Conservation (phyloP, 345 rosid genomes). For the Gynandropsis gynandra region DNA sequence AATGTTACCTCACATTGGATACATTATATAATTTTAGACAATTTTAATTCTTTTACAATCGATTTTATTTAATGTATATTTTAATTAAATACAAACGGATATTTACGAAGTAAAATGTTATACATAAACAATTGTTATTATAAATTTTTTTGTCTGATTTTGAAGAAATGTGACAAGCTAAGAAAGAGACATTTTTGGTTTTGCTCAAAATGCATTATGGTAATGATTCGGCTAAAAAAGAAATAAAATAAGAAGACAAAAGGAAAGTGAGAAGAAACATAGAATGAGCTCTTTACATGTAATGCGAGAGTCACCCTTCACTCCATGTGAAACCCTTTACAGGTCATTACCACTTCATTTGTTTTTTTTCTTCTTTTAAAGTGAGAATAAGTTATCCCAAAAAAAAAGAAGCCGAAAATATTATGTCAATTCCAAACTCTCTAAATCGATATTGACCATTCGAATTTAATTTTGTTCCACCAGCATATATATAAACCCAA, state of each 20-base stretch:
- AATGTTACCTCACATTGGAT: too few species aligned
- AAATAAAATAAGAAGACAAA: constrained; percentile 19
- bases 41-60: too few species aligned
- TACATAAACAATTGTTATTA: too few species aligned
- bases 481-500: too few species aligned
- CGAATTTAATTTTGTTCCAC: too few species aligned
- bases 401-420: constrained; percentile 25
- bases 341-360: constrained; percentile 16
- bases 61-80: too few species aligned
- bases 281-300: constrained; percentile 28
- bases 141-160: too few species aligned
- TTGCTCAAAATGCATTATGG: constrained; percentile 22
- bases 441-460: constrained; percentile 22
- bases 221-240: constrained; percentile 4
- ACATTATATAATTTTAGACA: too few species aligned
- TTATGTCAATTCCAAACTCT: constrained; percentile 28
- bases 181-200: too few species aligned
- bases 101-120: too few species aligned
- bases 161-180: too few species aligned
- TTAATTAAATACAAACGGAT: too few species aligned
- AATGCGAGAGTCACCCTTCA: constrained; percentile 23
- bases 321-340: constrained; percentile 26
- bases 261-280: constrained; percentile 22
- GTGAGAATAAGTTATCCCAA: constrained; percentile 13
- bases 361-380: neutral